A percentile compares a stretch with the other conserved stretches of the same genome.
Evolutionary conservation across 2,329 filamentous ascomycete genomes (phyloP).

Genomic region (Hyphodiscus sp.): DNA sequence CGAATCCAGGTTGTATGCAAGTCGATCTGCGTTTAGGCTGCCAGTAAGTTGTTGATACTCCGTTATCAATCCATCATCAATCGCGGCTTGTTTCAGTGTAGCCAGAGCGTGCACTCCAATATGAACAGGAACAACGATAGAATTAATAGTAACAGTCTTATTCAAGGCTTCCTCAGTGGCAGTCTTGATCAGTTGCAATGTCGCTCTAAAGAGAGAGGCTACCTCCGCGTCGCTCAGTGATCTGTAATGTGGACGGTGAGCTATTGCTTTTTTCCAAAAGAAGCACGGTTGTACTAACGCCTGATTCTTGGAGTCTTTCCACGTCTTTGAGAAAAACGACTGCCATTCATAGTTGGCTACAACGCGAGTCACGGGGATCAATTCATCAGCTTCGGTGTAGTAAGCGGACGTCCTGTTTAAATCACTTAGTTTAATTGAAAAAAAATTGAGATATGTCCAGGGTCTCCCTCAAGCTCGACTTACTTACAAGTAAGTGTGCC

Average conservation of each 20-base stretch:
- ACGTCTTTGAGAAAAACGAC: neutral
- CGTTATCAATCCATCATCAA: neutral
- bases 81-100: neutral
- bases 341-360: constrained; percentile 1
- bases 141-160: neutral
- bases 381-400: neutral
- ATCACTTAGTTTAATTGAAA: too few relatives aligned
- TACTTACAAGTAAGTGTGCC: too few relatives aligned
- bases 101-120: neutral
- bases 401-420: too few relatives aligned
- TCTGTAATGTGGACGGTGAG: neutral
- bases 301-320: neutral
- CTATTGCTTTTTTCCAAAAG: too few relatives aligned
- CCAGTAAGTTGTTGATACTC: neutral
- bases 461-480: too few relatives aligned
- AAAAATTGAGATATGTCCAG: too few relatives aligned
- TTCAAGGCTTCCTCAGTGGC: neutral
- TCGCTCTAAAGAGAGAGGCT: neutral
- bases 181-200: neutral
- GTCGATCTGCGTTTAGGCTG: neutral
- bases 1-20: constrained; percentile 1
- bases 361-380: neutral
- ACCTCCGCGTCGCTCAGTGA: neutral
- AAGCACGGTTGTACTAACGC: neutral
- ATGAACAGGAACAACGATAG: neutral